Percentiles rank a stretch among this genome's conserved stretches.
phyloP scores from a whole-genome alignment of 306 rosid genomes.

The Dryas octopetala region DNA sequence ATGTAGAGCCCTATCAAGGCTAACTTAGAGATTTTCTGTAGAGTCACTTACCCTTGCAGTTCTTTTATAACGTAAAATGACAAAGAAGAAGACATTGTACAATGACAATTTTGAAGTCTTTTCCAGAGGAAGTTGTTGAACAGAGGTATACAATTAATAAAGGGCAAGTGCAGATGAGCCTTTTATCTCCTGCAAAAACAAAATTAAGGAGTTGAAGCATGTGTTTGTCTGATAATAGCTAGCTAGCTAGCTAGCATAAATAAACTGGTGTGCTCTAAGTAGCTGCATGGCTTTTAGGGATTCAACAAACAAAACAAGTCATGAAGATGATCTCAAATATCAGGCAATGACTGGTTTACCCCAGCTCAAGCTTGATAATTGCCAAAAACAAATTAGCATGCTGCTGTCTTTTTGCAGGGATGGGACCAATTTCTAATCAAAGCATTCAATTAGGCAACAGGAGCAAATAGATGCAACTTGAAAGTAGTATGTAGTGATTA shows the following conservation, averaged over 20 bases:
- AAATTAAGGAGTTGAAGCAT: neutral
- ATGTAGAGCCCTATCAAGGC: neutral
- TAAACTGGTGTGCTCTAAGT: neutral
- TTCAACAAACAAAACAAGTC: slow-evolving; percentile 7
- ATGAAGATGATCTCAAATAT: neutral
- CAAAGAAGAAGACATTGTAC: neutral
- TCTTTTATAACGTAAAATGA: neutral
- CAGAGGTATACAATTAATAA: neutral
- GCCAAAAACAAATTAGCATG: neutral
- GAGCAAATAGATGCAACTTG: neutral
- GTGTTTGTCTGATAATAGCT: neutral
- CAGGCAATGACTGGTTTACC: neutral
- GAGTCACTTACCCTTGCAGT: neutral
- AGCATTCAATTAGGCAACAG: neutral
- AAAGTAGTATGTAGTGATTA: neutral
- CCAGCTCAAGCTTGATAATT: slow-evolving; percentile 4
- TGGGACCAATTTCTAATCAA: slow-evolving; percentile 5
- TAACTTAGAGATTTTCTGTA: neutral
- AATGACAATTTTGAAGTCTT: neutral
- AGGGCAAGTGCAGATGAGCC: neutral
- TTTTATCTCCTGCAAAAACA: neutral
- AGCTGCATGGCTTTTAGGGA: slow-evolving; percentile 9
- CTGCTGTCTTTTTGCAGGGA: slow-evolving; percentile 3
- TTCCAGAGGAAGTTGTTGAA: neutral
- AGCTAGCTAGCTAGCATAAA: neutral